Evolutionary conservation across 2,329 filamentous ascomycete genomes (phyloP).

Genomic region (Neonectria sp.): DNA sequence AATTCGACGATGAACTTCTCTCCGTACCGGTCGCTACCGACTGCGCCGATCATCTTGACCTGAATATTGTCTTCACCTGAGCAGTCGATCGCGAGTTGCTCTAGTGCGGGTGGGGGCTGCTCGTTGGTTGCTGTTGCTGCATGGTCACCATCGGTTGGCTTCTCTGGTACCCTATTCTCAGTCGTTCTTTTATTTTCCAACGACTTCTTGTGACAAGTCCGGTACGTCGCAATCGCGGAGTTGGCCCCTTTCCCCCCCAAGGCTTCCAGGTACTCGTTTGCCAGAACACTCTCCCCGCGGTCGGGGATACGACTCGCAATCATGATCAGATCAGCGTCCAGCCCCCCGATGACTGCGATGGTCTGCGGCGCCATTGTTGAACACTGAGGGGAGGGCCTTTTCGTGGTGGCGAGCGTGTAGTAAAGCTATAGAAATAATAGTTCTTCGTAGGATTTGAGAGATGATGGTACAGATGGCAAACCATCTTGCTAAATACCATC

Average conservation of each 20-base stretch:
- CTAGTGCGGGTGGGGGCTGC: background rate
- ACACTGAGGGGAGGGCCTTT: background rate
- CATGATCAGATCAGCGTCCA: conserved; percentile 8
- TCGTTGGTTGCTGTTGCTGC: background rate
- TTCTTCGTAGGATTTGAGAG: background rate
- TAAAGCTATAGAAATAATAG: background rate
- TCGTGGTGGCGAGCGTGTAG: background rate
- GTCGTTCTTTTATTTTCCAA: background rate
- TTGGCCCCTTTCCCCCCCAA: background rate
- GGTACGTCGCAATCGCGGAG: conserved; percentile 3
- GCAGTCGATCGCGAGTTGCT: conserved; percentile 3
- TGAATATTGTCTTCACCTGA: background rate
- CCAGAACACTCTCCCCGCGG: conserved; percentile 7
- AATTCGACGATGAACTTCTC: background rate
- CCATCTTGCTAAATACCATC: background rate
- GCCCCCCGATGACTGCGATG: background rate
- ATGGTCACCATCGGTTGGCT: background rate
- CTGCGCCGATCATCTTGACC: conserved; percentile 3
- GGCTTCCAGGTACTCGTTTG: conserved; percentile 3
- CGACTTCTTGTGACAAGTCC: background rate
- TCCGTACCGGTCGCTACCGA: background rate
- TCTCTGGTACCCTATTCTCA: background rate
- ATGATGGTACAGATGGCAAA: background rate
- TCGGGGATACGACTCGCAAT: conserved; percentile 13
- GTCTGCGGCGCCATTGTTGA: background rate